Percentiles rank a stretch among this genome's conserved stretches.
phyloP scores from a whole-genome alignment of 129 eudicot species.

The Artemisia tridentata region DNA sequence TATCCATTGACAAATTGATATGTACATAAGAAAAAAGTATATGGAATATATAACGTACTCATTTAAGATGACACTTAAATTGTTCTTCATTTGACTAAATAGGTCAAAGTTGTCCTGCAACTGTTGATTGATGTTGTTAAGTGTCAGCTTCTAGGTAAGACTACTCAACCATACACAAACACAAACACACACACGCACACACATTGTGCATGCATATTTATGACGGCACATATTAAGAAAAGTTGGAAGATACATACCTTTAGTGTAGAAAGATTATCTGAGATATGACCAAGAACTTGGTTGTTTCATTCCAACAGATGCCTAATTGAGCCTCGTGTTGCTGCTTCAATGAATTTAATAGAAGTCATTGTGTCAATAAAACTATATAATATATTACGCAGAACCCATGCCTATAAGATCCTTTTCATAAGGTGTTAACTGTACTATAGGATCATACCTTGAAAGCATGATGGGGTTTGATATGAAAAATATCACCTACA shows the following conservation, averaged over 20 bases:
- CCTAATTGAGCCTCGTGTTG: slow-evolving; percentile 50
- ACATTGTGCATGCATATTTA: background rate
- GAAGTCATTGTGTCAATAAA: slow-evolving; percentile 17
- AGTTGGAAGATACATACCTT: slow-evolving; percentile 42
- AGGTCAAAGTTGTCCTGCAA: slow-evolving; percentile 76
- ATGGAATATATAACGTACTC: slow-evolving; percentile 44
- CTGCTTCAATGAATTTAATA: slow-evolving; percentile 37
- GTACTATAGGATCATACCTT: too few relatives aligned
- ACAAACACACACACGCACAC: background rate
- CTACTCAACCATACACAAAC: background rate
- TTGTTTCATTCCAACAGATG: slow-evolving; percentile 65
- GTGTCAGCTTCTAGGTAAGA: slow-evolving; percentile 15
- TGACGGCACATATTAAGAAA: background rate
- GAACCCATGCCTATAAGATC: too few relatives aligned
- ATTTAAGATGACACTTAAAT: slow-evolving; percentile 54
- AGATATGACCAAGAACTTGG: slow-evolving; percentile 62
- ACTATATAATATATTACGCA: slow-evolving; percentile 18
- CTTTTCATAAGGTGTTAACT: too few relatives aligned
- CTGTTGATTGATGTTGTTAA: slow-evolving; percentile 39
- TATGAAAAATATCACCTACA: too few relatives aligned
- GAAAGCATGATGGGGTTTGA: too few relatives aligned
- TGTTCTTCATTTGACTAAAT: slow-evolving; percentile 64
- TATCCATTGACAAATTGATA: background rate
- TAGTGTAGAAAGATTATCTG: slow-evolving; percentile 54
- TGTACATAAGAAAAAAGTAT: background rate